These are phyloP conservation scores for Ramichloridium luteum DNA, from an alignment of 2,329 filamentous ascomycete genomes.

Conservation along the genomic window DNA sequence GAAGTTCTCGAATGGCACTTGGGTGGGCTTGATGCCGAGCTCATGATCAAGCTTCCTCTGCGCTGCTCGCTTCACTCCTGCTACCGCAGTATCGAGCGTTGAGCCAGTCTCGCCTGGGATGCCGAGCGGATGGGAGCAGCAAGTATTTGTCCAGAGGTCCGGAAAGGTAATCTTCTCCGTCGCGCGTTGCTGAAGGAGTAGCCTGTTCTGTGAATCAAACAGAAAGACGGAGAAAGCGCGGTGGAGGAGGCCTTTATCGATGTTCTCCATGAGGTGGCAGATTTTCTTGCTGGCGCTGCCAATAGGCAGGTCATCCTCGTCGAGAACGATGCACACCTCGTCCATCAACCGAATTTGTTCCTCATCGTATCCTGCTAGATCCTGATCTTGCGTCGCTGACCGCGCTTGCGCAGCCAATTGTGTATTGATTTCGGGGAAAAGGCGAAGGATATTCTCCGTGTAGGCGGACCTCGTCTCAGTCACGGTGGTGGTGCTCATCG, in stretches of 20 bases:
- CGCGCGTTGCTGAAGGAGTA: constrained; percentile 90
- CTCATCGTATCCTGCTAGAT: constrained; percentile 83
- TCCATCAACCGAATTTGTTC: constrained; percentile 98
- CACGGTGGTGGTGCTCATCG: constrained; percentile 21
- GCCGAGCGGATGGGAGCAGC: constrained; percentile 91
- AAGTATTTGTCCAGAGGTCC: constrained; percentile 99
- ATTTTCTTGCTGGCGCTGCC: constrained; percentile 97
- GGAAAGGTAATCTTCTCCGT: constrained; percentile 98
- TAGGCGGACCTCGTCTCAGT: constrained; percentile 41
- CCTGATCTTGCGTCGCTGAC: constrained; percentile 44
- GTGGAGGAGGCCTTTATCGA: constrained; percentile 88
- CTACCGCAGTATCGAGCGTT: constrained; percentile 64
- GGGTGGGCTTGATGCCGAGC: constrained; percentile 75
- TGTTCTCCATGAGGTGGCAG: constrained; percentile 98
- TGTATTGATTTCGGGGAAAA: constrained; percentile 74
- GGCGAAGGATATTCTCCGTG: constrained; percentile 69
- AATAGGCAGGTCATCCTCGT: constrained; percentile 83
- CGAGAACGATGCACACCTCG: constrained; percentile 93
- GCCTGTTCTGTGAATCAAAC: constrained; percentile 84
- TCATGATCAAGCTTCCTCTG: constrained; percentile 91
- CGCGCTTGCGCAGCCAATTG: constrained; percentile 44
- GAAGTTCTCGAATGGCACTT: constrained; percentile 86
- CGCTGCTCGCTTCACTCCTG: constrained; percentile 81
- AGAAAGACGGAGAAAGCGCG: constrained; percentile 97
- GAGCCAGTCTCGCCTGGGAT: constrained; percentile 84